Percentiles rank a stretch among this genome's conserved stretches.
Evolutionary conservation across 2,329 filamentous ascomycete species (phyloP).

Genomic region (Penicillium sp.): DNA sequence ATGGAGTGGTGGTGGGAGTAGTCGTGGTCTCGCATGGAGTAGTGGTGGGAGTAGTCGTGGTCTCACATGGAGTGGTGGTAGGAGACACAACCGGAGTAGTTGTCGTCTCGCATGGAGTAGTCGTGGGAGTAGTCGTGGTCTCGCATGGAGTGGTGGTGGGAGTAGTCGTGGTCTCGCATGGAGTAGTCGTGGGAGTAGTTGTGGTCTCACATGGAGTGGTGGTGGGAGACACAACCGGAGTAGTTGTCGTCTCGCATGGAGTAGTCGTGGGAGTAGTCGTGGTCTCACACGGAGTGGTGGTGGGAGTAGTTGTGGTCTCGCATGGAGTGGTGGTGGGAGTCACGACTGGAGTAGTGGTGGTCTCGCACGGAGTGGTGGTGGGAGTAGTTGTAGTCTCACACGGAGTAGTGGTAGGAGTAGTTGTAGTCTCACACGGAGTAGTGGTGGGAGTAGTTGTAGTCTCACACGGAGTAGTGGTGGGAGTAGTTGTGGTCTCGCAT

Average conservation of each 20-base stretch:
- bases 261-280: neutral
- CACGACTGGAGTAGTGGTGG: neutral
- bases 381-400: neutral
- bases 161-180: neutral
- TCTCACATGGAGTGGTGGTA: neutral
- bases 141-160: conserved; percentile 7
- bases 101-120: neutral
- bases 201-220: neutral
- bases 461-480: neutral
- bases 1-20: conserved; percentile 1
- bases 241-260: conserved; percentile 9
- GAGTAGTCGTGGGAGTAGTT: conserved; percentile 1
- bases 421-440: neutral
- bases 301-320: neutral
- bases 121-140: neutral
- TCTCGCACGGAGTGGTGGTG: neutral
- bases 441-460: neutral
- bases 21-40: conserved; percentile 2
- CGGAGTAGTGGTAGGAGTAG: neutral
- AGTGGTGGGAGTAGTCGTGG: neutral
- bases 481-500: neutral
- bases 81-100: neutral
- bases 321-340: neutral
- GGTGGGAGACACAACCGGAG: neutral
- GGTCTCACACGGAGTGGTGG: conserved; percentile 2